Base-by-base conservation (phyloP, 2,329 filamentous ascomycete species). In the Septoria petroselini region DNA sequence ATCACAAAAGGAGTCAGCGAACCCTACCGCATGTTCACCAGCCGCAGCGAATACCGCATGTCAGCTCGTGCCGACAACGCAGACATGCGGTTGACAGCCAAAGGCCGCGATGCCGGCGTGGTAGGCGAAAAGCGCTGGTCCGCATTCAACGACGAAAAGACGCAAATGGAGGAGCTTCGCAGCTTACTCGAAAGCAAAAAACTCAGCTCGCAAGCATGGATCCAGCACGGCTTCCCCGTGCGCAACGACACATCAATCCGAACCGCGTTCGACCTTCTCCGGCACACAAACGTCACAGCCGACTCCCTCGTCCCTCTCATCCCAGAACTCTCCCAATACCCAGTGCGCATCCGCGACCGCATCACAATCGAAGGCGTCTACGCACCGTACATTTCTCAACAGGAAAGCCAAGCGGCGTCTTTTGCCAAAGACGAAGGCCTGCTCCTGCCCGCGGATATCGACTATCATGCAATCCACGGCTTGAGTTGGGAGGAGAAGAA, bases 21-120 rank as follows among this genome's bases (percentile, higher is more conserved):
- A 66, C 93, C 93, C 1, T 98, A 98, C 71, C 83, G 93, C 59
- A 97, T 98, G 91, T 98, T 98, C 73, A 98, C 93, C 2, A 87
- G 88, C 4, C 83, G 93, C 57, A 95, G 87, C 71, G 93, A 98
- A 72, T 98, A 94, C 70, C 87, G 93, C 55, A 91, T 98, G 79
- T 88, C 85, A 35, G 83, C 89, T 2, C 85, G 93, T 55, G 85
- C 93, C 38, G 93, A 98, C 73, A 98, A 98, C 65, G 93, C 93
- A 29, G 93, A 98, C 70, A 70, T 85, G 4, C 84, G 93, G 2
- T 81, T 98, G 23, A 97, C 93, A 0, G 76, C 79, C 23, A 84
- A 85, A 66, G 93, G 89, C 7, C 83, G 85, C 49, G 73, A 77
- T 11, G 87, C 84, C 61, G 91, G 91, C 41, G 80, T 93, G 14